These are phyloP conservation scores for Pythium utonaiense DNA, from an alignment of 352 stramenopile genomes.

Conservation along the genomic window DNA sequence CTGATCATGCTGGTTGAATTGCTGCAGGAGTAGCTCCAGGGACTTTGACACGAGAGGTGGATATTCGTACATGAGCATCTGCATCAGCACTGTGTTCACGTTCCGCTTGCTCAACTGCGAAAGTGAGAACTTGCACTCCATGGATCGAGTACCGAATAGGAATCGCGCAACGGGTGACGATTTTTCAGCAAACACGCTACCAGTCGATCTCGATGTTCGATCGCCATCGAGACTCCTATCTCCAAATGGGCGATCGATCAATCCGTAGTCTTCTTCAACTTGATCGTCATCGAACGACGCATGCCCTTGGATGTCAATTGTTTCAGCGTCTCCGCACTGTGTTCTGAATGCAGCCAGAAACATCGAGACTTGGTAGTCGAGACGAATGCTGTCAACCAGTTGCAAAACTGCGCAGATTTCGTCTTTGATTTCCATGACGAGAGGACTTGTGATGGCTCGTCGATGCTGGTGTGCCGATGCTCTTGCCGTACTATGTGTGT, in stretches of 20 bases:
- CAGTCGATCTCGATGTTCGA: background rate
- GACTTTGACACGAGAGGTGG: constrained; percentile 64
- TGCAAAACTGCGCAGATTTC: constrained; percentile 62
- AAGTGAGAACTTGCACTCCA: constrained; percentile 66
- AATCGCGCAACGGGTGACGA: constrained; percentile 47
- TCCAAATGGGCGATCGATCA: background rate
- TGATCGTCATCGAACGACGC: background rate
- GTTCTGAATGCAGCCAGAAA: constrained; percentile 32
- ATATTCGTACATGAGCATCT: constrained; percentile 82
- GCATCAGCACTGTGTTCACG: constrained; percentile 62
- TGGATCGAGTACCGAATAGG: constrained; percentile 38
- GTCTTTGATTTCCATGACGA: constrained; percentile 77
- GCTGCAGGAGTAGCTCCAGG: constrained; percentile 65
- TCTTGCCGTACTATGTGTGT: background rate
- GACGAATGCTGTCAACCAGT: constrained; percentile 48
- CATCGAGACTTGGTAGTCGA: constrained; percentile 66
- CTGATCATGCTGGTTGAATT: constrained; percentile 74
- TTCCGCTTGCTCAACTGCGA: constrained; percentile 33
- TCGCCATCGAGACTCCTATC: background rate
- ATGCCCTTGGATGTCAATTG: background rate
- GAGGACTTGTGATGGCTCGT: constrained; percentile 29
- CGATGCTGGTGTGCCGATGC: background rate
- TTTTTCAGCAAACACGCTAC: constrained; percentile 19
- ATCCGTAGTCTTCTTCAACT: background rate
- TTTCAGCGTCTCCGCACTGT: background rate